Conservation (phyloP, 306 rosid genomes). For the Datisca glomerata region DNA sequence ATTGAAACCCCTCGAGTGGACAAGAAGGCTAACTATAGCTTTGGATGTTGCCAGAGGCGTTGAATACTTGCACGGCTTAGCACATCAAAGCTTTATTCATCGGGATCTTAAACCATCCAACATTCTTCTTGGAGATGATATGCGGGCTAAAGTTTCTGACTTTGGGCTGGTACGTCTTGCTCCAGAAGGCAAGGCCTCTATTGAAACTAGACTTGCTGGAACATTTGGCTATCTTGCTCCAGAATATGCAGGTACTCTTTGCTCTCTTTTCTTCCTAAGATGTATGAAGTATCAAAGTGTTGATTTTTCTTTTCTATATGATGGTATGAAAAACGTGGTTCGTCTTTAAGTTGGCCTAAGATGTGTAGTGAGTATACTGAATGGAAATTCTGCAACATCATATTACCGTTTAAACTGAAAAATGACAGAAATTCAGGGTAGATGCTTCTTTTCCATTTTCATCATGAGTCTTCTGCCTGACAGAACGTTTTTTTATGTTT, state of each 20-base stretch:
- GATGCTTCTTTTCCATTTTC: no score
- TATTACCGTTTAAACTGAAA: no score
- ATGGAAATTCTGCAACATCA: no score
- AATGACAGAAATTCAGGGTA: no score
- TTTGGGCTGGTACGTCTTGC: constrained; percentile 94
- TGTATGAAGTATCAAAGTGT: not conserved
- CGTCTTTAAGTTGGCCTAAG: no score
- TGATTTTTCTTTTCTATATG: no score
- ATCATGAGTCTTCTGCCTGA: no score
- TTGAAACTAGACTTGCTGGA: constrained; percentile 80
- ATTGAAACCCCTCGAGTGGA: constrained; percentile 68
- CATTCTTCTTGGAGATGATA: constrained; percentile 82
- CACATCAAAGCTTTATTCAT: constrained; percentile 76
- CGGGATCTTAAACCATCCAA: constrained; percentile 94
- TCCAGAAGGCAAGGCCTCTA: constrained; percentile 73
- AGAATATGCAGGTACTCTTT: constrained; percentile 66
- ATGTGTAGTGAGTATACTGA: no score
- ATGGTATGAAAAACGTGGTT: no score
- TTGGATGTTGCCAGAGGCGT: constrained; percentile 94
- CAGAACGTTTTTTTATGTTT: no score
- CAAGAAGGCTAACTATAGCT: constrained; percentile 57
- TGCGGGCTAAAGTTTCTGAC: constrained; percentile 85
- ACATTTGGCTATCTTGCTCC: constrained; percentile 96
- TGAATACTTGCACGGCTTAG: constrained; percentile 71
- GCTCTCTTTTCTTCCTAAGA: not conserved